Base-by-base conservation (phyloP, 1,139 yeast genomes). In the Magnusiomyces tetraspermus region DNA sequence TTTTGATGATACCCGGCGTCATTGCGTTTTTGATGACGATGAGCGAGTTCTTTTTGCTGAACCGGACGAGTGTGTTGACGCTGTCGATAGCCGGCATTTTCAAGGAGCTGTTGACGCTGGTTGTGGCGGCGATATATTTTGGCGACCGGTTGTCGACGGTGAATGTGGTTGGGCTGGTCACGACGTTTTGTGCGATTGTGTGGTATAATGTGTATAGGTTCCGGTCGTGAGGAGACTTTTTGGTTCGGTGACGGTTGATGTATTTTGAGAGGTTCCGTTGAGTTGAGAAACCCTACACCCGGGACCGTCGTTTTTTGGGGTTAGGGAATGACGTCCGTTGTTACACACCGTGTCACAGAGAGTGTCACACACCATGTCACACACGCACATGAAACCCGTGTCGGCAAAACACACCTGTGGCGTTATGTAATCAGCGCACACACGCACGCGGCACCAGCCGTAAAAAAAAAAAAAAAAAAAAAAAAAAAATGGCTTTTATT, bases 21-120 rank as follows among this genome's bases (percentile, higher is more conserved):
- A 71, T 87, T 48, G 97, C 96, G 10, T 89, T 90, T 62, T 76
- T 85, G 69, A 85, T 92, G 94, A 92, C 97, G 0, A 69, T 88
- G 38, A 81, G 94, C 60, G 98, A 92, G 67, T 92, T 87, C 68
- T 82, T 85, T 58, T 78, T 92, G 17, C 74, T 92, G 49, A 83
- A 86, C 53, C 79, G 85, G 49, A 87, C 97, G 0, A 87, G 87
- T 54, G 92, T 94, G 15, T 75, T 89, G 41, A 90, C 98, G 0
- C 71, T 92, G 41, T 83, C 94, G 3, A 80, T 92, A 38, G 96
- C 95, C 0, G 98, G 98, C 1, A 86, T 92, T 33, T 85, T 90
- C 64, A 92, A 92, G 66, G 98, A 92, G 67, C 74, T 92, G 8
- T 72, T 90, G 51, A 92, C 97, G 0, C 87, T 92, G 46, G 65